A percentile compares a stretch with the other conserved stretches of the same genome.
Conservation (phyloP, 2,329 filamentous ascomycete genomes). For the Cercospora zeina region DNA sequence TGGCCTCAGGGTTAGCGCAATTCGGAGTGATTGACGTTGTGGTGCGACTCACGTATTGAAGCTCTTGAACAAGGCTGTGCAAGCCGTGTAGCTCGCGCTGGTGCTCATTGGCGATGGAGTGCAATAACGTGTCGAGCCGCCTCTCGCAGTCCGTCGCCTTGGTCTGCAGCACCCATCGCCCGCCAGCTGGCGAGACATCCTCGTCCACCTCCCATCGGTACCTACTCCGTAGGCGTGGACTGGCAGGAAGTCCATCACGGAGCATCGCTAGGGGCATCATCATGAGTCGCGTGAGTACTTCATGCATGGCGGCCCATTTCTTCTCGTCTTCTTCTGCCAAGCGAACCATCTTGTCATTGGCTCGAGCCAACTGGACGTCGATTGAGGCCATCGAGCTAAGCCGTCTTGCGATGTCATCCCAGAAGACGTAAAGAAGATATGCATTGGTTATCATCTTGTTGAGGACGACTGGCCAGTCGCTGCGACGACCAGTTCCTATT, state of each 20-base stretch:
- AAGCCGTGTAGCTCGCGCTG: constrained; percentile 29
- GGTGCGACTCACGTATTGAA: constrained; percentile 25
- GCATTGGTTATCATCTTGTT: constrained; percentile 28
- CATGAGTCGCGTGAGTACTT: constrained; percentile 24
- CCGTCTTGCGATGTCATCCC: constrained; percentile 26
- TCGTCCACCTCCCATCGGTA: constrained; percentile 15
- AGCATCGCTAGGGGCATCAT: constrained; percentile 17
- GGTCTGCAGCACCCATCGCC: constrained; percentile 9
- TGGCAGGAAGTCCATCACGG: constrained; percentile 23
- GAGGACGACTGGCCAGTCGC: constrained; percentile 22
- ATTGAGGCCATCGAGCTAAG: constrained; percentile 27
- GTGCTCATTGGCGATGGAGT: constrained; percentile 37
- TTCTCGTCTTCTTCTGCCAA: constrained; percentile 44
- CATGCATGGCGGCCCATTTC: constrained; percentile 45
- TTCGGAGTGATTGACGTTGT: background rate
- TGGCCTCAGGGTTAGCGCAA: background rate
- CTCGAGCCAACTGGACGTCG: constrained; percentile 45
- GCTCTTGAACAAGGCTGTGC: constrained; percentile 31
- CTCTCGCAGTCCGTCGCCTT: constrained; percentile 16
- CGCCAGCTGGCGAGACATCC: constrained; percentile 9
- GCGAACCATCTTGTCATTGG: constrained; percentile 41
- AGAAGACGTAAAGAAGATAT: constrained; percentile 26
- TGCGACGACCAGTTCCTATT: constrained; percentile 33
- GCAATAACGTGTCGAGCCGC: constrained; percentile 23
- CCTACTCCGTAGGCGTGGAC: constrained; percentile 28